These are phyloP conservation scores for Aureococcus anophagefferens DNA, from an alignment of 108 stramenopile genomes.

Conservation along the genomic window DNA sequence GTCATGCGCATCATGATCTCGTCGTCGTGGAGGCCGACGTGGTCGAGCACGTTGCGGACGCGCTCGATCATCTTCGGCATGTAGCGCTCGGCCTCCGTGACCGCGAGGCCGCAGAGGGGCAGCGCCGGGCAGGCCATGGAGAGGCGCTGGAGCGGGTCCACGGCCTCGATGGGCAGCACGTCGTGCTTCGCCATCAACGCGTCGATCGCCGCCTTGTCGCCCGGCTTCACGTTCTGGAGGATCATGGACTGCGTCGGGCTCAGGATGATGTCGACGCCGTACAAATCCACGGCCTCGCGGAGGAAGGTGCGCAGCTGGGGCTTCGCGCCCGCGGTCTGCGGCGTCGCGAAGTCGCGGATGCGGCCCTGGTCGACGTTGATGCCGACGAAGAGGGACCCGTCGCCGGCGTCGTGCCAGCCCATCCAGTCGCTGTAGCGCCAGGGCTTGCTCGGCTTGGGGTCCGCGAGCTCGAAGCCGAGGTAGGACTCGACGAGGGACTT, in stretches of 20 bases:
- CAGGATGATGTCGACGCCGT: slow-evolving; percentile 72
- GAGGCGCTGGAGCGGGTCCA: slow-evolving; percentile 66
- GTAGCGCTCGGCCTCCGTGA: slow-evolving; percentile 88
- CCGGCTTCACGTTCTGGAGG: slow-evolving; percentile 72
- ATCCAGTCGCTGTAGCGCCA: slow-evolving; percentile 96
- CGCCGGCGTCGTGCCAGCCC: slow-evolving; percentile 97
- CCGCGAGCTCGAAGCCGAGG: slow-evolving; percentile 73
- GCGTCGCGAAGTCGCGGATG: slow-evolving; percentile 69
- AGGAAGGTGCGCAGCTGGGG: slow-evolving; percentile 78
- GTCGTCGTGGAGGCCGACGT: slow-evolving; percentile 48
- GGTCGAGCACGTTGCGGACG: slow-evolving; percentile 66
- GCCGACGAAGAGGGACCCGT: slow-evolving; percentile 88
- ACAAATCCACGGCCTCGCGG: slow-evolving; percentile 75
- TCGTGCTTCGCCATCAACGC: slow-evolving; percentile 69
- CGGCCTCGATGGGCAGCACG: slow-evolving; percentile 70
- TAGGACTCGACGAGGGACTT: slow-evolving; percentile 78
- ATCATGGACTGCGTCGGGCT: slow-evolving; percentile 89
- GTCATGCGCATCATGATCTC: slow-evolving; percentile 94
- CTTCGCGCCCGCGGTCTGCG: slow-evolving; percentile 57
- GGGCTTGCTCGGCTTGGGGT: slow-evolving; percentile 60
- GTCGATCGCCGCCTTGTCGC: slow-evolving; percentile 74
- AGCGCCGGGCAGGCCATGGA: slow-evolving; percentile 95
- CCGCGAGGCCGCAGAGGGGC: slow-evolving; percentile 90
- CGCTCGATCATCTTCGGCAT: slow-evolving; percentile 80
- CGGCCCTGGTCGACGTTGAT: slow-evolving; percentile 89